Base-by-base conservation (phyloP, 495 filamentous ascomycete species). In the Articulospora tetracladia region DNA sequence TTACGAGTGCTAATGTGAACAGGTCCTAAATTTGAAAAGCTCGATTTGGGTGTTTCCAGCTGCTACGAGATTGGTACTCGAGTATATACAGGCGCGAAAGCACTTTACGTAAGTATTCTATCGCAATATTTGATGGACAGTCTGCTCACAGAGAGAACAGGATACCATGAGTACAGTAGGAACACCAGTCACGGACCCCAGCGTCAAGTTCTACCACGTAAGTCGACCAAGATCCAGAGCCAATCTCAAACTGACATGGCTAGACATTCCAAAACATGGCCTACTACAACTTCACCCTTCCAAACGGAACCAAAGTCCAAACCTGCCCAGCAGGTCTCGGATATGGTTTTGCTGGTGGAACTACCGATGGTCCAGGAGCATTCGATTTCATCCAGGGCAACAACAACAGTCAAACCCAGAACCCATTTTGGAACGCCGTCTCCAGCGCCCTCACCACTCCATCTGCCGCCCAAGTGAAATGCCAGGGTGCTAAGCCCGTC, bases 281-380 rank as follows among this genome's bases (percentile, higher is more conserved):
- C 22, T 82, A 72, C 68, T 80, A 70, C 65, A 72, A 72, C 3
- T 97, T 97, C 68, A 73, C 79, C 20, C 83, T 93, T 12, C 79
- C 87, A 3, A 92, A 96, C 67, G 89, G 89, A 47, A 89, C 86
- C 20, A 75, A 70, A 2, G 83, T 89, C 17, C 83, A 78, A 61
- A 96, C 93, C 4, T 97, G 94, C 69, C 86, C 91, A 30, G 93
- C 94, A 2, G 94, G 91, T 0, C 76, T 98, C n/a, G 94, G 94
- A 49, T 91, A 91, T 62, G 90, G 87, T 10, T 98, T 98, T 72
- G 94, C 94, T 19, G 94, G 88, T 17, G 94, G 94, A 25, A 98
- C 94, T 1, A 89, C 90, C 0, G 94, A 98, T 68, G 89, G 94
- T 15, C 93, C 93, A 0, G 94, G 94, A 3, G 84, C 85, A 3